Base-by-base conservation (phyloP, 352 stramenopile genomes). In the Globisporangium perplexum region DNA sequence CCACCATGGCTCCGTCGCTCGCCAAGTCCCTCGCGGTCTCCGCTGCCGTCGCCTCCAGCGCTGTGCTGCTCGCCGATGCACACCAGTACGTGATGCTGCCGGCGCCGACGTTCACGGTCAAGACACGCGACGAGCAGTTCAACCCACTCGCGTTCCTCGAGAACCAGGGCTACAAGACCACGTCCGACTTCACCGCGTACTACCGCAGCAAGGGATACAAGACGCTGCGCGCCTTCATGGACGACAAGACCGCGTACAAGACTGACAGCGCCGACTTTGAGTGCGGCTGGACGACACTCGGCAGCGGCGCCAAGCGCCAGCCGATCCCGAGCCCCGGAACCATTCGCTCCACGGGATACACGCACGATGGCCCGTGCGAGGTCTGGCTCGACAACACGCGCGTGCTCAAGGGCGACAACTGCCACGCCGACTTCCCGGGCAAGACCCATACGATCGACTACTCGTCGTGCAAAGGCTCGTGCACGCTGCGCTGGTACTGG, bases 61-160 rank as follows among this genome's bases (percentile, higher is more conserved):
- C 55, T 30, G 53, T 49, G 10, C 22, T 53, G 10, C 30, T 65
- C 2, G 49, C 55, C 0, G 47, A 71, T 3, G 69, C 63, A 11
- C 69, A 78, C 47, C 65, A 72, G 33, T 62, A 67, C 46, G 66
- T 78, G 38, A 58, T 73, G 26, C 57, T 75, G 15, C 69, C 69
- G 8, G 53, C 62, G 20, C 69, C 66, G 20, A 75, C 66, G 38
- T 78, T 63, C 49, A 75, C 61, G 15, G 66, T 69, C 18, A 52
- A 64, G 35, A 65, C 69, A 42, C 60, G 62, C 31, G 63, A 56
- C 28, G 66, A 63, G 46, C 66, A 72, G 63, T 73, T 72, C 57
- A 66, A 69, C 6, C 70, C 69, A 20, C 50, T 80, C n/a, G 72
- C 72, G 44, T 77, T 77, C 57, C 59, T 83, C 18, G 72, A 83